A percentile compares a stretch with the other conserved stretches of the same genome.
These are phyloP conservation scores for Flueggea neowawraea DNA, from an alignment of 441 rosid species.

Conservation along the genomic window DNA sequence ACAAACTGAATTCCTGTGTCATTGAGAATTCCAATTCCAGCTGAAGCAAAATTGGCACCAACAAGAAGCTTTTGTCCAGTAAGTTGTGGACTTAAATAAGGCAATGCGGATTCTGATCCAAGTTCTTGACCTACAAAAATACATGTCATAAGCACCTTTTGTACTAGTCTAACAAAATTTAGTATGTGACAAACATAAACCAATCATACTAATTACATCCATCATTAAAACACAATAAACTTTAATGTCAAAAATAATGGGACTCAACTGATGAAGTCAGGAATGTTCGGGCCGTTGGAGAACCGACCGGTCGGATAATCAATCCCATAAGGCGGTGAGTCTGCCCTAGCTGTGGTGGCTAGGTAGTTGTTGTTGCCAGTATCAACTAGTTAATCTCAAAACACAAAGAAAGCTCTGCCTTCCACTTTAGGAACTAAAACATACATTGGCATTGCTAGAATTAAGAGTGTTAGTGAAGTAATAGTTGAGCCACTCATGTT, in stretches of 20 bases:
- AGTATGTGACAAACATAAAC: too few relatives aligned
- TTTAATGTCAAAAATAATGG: too few relatives aligned
- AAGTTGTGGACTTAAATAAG: slow-evolving; percentile 35
- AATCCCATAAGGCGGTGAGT: slow-evolving; percentile 35
- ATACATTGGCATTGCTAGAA: too few relatives aligned
- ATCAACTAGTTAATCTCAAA: slow-evolving; percentile 43
- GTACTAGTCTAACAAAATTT: too few relatives aligned
- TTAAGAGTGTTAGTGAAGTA: too few relatives aligned
- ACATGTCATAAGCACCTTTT: background rate
- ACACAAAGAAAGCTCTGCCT: slow-evolving; percentile 23
- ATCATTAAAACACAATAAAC: too few relatives aligned
- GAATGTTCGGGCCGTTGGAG: slow-evolving; percentile 32
- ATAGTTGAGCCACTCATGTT: too few relatives aligned
- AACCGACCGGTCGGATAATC: slow-evolving; percentile 30
- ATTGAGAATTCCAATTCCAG: slow-evolving; percentile 43
- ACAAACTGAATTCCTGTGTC: slow-evolving; percentile 50
- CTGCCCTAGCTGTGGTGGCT: slow-evolving; percentile 38
- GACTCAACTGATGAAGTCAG: slow-evolving; percentile 26
- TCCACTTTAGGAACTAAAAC: slow-evolving; percentile 14
- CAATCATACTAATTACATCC: too few relatives aligned
- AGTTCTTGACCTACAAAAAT: slow-evolving; percentile 16
- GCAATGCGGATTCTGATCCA: slow-evolving; percentile 29
- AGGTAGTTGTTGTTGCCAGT: slow-evolving; percentile 45
- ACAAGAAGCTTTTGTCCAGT: slow-evolving; percentile 23
- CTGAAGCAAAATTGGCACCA: slow-evolving; percentile 48